Evolutionary conservation across 2,329 filamentous ascomycete species (phyloP), one percentile per base, ranked within the genome.

Genomic region (Alternaria panax): DNA sequence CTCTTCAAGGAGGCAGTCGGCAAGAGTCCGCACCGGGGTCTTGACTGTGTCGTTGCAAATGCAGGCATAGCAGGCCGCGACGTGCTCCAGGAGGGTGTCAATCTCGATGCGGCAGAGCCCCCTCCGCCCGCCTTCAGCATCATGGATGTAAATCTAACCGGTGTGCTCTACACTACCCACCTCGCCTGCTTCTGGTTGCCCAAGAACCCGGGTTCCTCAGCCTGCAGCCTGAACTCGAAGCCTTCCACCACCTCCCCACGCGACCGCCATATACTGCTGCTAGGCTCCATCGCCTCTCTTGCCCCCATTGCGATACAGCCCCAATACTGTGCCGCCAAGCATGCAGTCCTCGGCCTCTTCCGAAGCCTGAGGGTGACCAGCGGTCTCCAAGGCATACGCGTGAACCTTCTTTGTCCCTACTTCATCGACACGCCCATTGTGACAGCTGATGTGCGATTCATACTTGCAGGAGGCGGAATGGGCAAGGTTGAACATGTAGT

Each of bases 371-470:
- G 88, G 16, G 73, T 79, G 4, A 83, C 78, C 7, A 79, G 83
- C 2, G 80, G 82, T 54, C 64, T 75, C 7, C 76, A 82, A 41
- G 85, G 85, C 24, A 78, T 91, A 41, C 82, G 89, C 43, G 79
- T 89, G 59, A 91, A 91, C 70, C 80, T 90, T 69, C 73, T 91
- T n/a, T 84, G 83, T 58, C 89, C 89, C 0, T 91, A 90, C 75
- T 91, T 90, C 73, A 82, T 85, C 67, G 84, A 87, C 66, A 88
- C 86, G 14, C 85, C 87, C n/a, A 82, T 91, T 43, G 72, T 88
- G 4, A 76, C 81, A 0, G 59, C 76, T 1, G 56, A 65, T 1
- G 86, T 80, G 18, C 80, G 84, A 27, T 60, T 83, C 2, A 59
- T 89, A 16, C 80, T 90, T 2, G 84, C 87, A 0, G 89, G 88